These are phyloP conservation scores for Kluyveromyces sp. DNA, from an alignment of 1,139 yeast species.

Conservation along the genomic window DNA sequence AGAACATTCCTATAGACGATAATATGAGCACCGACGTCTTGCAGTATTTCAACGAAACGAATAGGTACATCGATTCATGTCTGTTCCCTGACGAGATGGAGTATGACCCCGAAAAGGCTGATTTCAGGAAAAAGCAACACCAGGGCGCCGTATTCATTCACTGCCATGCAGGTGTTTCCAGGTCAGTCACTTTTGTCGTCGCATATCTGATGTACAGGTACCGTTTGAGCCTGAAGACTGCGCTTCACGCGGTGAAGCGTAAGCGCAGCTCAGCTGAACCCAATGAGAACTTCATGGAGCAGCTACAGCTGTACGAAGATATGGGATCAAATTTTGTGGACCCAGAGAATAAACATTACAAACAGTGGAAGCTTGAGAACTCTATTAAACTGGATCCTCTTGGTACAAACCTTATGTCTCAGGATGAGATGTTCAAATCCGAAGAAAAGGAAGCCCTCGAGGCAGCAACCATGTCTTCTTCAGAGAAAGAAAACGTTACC, in stretches of 20 bases:
- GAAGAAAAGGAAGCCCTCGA: conserved; percentile 25
- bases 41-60: conserved; percentile 51
- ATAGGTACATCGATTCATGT: conserved; percentile 61
- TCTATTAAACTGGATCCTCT: conserved; percentile 34
- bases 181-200: conserved; percentile 65
- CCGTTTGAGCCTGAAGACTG: conserved; percentile 50
- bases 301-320: conserved; percentile 54
- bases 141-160: conserved; percentile 46
- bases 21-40: conserved; percentile 53
- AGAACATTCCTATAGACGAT: conserved; percentile 69
- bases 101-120: conserved; percentile 26
- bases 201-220: conserved; percentile 78
- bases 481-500: conserved; percentile 22
- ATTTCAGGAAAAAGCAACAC: conserved; percentile 39
- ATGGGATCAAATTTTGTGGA: conserved; percentile 38
- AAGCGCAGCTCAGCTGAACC: conserved; percentile 58
- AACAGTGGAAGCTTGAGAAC: conserved; percentile 44
- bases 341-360: conserved; percentile 38
- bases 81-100: conserved; percentile 39
- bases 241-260: conserved; percentile 65
- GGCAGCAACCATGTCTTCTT: conserved; percentile 25
- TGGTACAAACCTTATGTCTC: conserved; percentile 28
- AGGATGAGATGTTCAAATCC: conserved; percentile 30
- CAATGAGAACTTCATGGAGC: conserved; percentile 71
- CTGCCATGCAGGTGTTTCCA: conserved; percentile 83